Conservation (phyloP, 2,329 filamentous ascomycete genomes). For the Apiospora saccharicola region DNA sequence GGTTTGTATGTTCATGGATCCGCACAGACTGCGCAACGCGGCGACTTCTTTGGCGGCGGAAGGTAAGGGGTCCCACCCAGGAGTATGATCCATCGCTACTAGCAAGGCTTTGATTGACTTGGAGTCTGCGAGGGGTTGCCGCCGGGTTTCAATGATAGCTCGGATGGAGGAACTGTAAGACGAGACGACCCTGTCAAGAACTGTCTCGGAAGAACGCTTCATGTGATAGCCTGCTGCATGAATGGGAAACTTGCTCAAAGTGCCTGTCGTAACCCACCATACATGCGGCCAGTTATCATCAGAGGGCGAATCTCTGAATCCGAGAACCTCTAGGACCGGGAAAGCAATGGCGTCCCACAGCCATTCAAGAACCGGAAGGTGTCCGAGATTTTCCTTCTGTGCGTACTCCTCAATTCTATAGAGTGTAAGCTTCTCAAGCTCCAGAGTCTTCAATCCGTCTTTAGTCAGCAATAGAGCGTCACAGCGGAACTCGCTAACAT, state of each 20-base stretch:
- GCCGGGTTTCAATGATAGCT: slow-evolving; percentile 39
- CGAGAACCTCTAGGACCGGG: slow-evolving; percentile 40
- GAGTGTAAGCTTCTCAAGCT: slow-evolving; percentile 32
- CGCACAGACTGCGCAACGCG: slow-evolving; percentile 29
- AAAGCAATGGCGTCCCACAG: slow-evolving; percentile 40
- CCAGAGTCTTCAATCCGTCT: slow-evolving; percentile 29
- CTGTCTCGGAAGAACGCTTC: slow-evolving; percentile 32
- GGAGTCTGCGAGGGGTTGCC: neutral
- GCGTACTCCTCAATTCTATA: neutral
- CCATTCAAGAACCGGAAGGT: slow-evolving; percentile 38
- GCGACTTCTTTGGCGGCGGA: slow-evolving; percentile 33
- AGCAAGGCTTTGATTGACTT: slow-evolving; percentile 37
- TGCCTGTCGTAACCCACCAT: slow-evolving; percentile 46
- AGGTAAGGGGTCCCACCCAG: neutral
- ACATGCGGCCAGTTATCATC: slow-evolving; percentile 38
- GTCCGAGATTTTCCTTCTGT: slow-evolving; percentile 22
- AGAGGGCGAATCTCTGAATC: slow-evolving; percentile 31
- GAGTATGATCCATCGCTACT: neutral
- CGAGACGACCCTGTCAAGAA: slow-evolving; percentile 47
- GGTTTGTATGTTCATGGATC: neutral
- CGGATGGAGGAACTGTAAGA: slow-evolving; percentile 48
- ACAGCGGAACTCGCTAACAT: slow-evolving; percentile 37
- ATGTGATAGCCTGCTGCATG: slow-evolving; percentile 45
- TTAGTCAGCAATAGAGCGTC: slow-evolving; percentile 40
- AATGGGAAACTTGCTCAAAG: slow-evolving; percentile 40